These are phyloP conservation scores for Malassezia restricta DNA, from an alignment of 1,284 basidiomycete species.

Conservation along the genomic window DNA sequence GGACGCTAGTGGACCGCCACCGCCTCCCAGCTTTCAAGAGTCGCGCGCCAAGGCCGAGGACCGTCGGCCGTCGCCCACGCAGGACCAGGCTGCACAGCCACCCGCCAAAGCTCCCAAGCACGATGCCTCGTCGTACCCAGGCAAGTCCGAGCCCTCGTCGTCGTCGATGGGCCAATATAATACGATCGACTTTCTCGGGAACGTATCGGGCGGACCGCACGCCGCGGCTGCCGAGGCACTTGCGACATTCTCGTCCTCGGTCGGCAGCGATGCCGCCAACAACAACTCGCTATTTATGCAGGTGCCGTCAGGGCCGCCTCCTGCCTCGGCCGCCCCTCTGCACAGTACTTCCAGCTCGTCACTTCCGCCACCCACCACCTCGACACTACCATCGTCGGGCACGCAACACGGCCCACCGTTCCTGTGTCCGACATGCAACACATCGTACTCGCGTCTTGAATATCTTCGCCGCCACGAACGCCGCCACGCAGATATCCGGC, in stretches of 20 bases:
- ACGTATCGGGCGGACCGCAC: slow-evolving; percentile 15
- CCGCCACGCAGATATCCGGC: slow-evolving; percentile 42
- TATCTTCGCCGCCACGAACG: slow-evolving; percentile 43
- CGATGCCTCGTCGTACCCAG: slow-evolving; percentile 5
- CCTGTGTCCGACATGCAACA: slow-evolving; percentile 40
- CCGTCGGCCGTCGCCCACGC: neutral
- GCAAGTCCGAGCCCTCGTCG: neutral
- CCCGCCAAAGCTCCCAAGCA: slow-evolving; percentile 10
- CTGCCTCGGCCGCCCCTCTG: slow-evolving; percentile 13
- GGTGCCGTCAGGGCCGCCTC: slow-evolving; percentile 1
- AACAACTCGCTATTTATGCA: slow-evolving; percentile 1
- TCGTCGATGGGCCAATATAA: slow-evolving; percentile 4
- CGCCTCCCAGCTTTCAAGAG: slow-evolving; percentile 8
- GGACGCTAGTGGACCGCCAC: slow-evolving; percentile 2
- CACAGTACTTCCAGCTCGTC: neutral
- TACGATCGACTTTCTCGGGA: slow-evolving; percentile 16
- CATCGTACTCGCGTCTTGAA: slow-evolving; percentile 42
- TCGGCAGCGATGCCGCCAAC: slow-evolving; percentile 3
- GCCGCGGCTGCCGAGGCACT: slow-evolving; percentile 16
- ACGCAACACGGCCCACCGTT: slow-evolving; percentile 35
- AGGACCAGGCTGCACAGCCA: neutral
- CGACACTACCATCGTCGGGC: slow-evolving; percentile 1
- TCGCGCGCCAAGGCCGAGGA: slow-evolving; percentile 6
- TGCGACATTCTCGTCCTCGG: slow-evolving; percentile 13
- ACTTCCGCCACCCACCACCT: neutral